Base-by-base conservation (phyloP, 179 eudicot species). In the Vitellaria paradoxa region DNA sequence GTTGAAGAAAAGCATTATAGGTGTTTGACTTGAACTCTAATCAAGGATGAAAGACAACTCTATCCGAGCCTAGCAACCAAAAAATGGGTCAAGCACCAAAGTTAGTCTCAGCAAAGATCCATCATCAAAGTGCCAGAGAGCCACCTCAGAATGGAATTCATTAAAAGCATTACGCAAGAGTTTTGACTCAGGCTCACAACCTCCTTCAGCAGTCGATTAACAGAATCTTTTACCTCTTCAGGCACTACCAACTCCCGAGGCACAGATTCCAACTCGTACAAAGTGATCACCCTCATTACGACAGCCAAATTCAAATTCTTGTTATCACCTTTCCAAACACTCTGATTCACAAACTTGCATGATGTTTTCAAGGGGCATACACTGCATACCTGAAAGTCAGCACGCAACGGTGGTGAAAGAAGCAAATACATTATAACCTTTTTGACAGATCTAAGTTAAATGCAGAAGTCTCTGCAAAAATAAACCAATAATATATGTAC, bases 341-440 rank as follows among this genome's bases (percentile, higher is more conserved):
- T 79, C 68, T 88, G 87, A 76, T 91, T 87, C 56, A 72, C 84
- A 77, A 76, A 85, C 87, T 82, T 89, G 87, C 98, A 93, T 7
- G 91, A 85, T 21, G 73, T 68, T 80, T 79, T 90, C 61, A 93
- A 65, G 45, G 57, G 64, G 75, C 98, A 93, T 72, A 65, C 82
- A 65, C 79, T 57, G 84, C 98, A 93, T 78, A 93, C 94, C 97
- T 93, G 87, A 21, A 77, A 30, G n/a, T n/a, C n/a, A n/a, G 49
- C 26, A 71, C 13, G 11, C 12, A 50, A 70, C 30, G 70, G 9
- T 20, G 59, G 17, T 21, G 52, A 40, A 50, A 42, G 42, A 30
- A 26, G 49, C 45, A 42, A 42, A 42, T 42, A 42, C 3, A 42
- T 42, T 30, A 42, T 4, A 42, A 42, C 5, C 45, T 42, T 42